A percentile compares a stretch with the other conserved stretches of the same genome.
These are phyloP conservation scores for Leccinum variicolor DNA, from an alignment of 768 basidiomycete genomes.

Conservation along the genomic window DNA sequence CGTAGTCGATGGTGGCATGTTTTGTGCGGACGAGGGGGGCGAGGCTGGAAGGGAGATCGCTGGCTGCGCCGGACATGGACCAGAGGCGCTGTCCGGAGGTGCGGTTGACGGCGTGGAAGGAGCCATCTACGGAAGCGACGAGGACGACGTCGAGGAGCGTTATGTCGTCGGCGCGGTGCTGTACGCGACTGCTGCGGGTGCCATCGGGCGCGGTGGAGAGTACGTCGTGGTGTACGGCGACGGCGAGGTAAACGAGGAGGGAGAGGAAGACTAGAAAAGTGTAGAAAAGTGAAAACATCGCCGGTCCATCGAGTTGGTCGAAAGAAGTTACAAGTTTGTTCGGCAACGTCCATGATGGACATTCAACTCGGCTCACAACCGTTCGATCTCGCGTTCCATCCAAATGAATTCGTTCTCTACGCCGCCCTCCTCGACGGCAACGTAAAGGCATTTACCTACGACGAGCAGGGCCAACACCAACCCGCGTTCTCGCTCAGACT, in stretches of 20 bases:
- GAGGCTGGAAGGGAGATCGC: constrained; percentile 49
- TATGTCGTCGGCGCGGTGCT: constrained; percentile 33
- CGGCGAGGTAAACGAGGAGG: constrained; percentile 29
- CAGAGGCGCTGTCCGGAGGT: constrained; percentile 79
- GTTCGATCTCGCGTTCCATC: constrained; percentile 90
- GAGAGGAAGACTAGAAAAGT: constrained; percentile 26
- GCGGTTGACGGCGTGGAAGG: constrained; percentile 89
- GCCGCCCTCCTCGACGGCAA: constrained; percentile 78
- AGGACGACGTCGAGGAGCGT: constrained; percentile 81
- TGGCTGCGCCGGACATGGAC: constrained; percentile 74
- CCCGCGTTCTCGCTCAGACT: constrained; percentile 60
- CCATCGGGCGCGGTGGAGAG: constrained; percentile 21
- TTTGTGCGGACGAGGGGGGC: constrained; percentile 72
- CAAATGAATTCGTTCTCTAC: constrained; percentile 66
- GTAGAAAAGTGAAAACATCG: constrained; percentile 33
- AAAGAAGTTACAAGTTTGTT: background rate
- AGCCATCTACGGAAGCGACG: constrained; percentile 91
- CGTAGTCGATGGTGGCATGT: constrained; percentile 56
- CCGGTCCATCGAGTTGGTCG: constrained; percentile 23
- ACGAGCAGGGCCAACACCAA: constrained; percentile 59
- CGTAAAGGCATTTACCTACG: constrained; percentile 78
- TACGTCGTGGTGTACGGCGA: constrained; percentile 31
- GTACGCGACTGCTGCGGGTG: constrained; percentile 19
- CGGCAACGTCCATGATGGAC: constrained; percentile 42
- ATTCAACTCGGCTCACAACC: constrained; percentile 74